Evolutionary conservation across 1,284 basidiomycete genomes (phyloP), one percentile per base, ranked within the genome.

Genomic region (Naganishia sp.): DNA sequence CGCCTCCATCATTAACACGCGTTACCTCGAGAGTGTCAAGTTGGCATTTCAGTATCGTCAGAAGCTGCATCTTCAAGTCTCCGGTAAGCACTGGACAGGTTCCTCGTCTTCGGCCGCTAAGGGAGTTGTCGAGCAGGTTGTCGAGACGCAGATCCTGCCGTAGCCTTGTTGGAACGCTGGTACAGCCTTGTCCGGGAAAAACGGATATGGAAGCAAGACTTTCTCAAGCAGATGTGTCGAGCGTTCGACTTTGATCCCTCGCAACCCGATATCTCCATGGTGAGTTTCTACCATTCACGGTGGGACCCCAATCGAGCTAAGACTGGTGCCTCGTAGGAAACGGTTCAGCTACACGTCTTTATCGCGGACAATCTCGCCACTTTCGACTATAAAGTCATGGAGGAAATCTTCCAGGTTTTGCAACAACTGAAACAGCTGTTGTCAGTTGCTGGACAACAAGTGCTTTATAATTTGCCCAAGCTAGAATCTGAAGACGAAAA

Each of bases 321-420:
- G 10, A 46, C 5, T 21, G 53, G 23, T 28, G 3, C 1, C 25
- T 7, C 54, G 9, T 72, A 92, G 87, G 85, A 89, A 67, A 88
- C 93, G 71, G 83, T 93, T 35, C 85, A 88, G 35, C 91, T 98
- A 72, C 85, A 85, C 0, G 87, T 92, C 53, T 99, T 92, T 79
- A 88, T 98, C 83, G 90, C 92, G 0, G 96, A 99, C 77, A 97
- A 96, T 74, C 88, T 99, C 66, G 85, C 92, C 0, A 83, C 87
- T 1, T 85, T 99, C 66, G 93, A 97, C 55, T 98, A 94, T 82
- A 96, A 94, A 81, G 90, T 90, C 0, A 87, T 90, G 73, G 96
- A 99, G 76, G 96, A 99, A 80, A 87, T 90, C 3, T 82, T 98
- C 66, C 86, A 88, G 0, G 87, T 98, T 21, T 85, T 97, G 72